Evolutionary conservation across 257 asterid genomes (phyloP).

Genomic region (Dorcoceras hygrometricum): DNA sequence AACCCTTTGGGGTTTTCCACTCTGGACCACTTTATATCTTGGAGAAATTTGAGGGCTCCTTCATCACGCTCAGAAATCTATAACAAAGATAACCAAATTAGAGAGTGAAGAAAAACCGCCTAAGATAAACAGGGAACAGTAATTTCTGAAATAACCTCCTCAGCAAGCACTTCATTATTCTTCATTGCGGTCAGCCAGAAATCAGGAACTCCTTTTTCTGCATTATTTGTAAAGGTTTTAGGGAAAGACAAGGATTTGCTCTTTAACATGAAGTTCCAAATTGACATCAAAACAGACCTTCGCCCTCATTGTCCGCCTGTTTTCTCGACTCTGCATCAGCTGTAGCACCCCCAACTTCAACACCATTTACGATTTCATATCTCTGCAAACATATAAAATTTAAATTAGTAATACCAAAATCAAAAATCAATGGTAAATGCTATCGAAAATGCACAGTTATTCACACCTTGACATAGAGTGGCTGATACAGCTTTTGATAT

Average conservation of each 20-base stretch:
- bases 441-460: neutral
- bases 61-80: constrained; percentile 72
- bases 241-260: neutral
- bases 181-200: constrained; percentile 85
- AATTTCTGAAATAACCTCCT: constrained; percentile 56
- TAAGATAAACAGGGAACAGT: neutral
- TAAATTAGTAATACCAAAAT: neutral
- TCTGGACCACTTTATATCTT: constrained; percentile 72
- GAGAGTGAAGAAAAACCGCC: neutral
- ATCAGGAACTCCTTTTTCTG: constrained; percentile 72
- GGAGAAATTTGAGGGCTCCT: constrained; percentile 68
- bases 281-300: constrained; percentile 22
- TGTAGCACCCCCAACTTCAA: constrained; percentile 38
- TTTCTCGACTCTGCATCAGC: constrained; percentile 24
- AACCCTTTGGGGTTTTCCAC: constrained; percentile 69
- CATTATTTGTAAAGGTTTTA: no score
- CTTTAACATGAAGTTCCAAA: neutral
- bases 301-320: constrained; percentile 17
- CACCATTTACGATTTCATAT: constrained; percentile 56
- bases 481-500: constrained; percentile 62
- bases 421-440: neutral
- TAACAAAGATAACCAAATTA: neutral
- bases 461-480: neutral
- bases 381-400: constrained; percentile 48
- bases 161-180: constrained; percentile 63